Conservation (phyloP, 495 filamentous ascomycete genomes). For the Acidomyces sp. region DNA sequence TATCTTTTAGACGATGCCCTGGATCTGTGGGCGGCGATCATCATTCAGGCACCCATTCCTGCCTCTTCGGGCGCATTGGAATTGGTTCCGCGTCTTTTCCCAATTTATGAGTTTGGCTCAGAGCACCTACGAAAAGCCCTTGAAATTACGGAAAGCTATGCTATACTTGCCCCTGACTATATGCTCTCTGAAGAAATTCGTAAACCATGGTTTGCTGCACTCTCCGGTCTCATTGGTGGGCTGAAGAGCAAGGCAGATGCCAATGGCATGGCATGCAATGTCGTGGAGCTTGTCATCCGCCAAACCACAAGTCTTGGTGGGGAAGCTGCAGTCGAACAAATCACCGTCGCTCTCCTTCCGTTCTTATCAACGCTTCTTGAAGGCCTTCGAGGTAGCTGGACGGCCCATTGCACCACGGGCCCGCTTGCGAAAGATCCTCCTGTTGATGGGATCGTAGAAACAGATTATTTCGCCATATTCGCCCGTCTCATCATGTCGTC, state of each 20-base stretch:
- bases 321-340: conserved; percentile 49
- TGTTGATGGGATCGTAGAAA: conserved; percentile 56
- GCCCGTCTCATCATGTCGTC: conserved; percentile 62
- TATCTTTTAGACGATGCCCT: conserved; percentile 87
- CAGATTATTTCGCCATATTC: conserved; percentile 73
- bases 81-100: conserved; percentile 54
- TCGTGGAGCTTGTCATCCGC: conserved; percentile 60
- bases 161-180: conserved; percentile 61
- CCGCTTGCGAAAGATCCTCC: conserved; percentile 50
- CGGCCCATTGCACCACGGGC: conserved; percentile 61
- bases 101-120: conserved; percentile 56
- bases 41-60: conserved; percentile 55
- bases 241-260: conserved; percentile 45
- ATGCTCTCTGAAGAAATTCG: conserved; percentile 57
- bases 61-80: conserved; percentile 51
- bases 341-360: conserved; percentile 51
- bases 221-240: conserved; percentile 45
- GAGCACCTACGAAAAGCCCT: conserved; percentile 56
- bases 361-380: conserved; percentile 59
- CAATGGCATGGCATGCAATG: conserved; percentile 49
- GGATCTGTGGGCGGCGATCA: conserved; percentile 71
- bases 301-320: conserved; percentile 56
- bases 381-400: conserved; percentile 56
- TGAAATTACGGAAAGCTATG: conserved; percentile 64
- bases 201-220: conserved; percentile 39